Evolutionary conservation across 306 rosid species (phyloP), one percentile per base, ranked within the genome.

Genomic region (apple (Malus domestica)): DNA sequence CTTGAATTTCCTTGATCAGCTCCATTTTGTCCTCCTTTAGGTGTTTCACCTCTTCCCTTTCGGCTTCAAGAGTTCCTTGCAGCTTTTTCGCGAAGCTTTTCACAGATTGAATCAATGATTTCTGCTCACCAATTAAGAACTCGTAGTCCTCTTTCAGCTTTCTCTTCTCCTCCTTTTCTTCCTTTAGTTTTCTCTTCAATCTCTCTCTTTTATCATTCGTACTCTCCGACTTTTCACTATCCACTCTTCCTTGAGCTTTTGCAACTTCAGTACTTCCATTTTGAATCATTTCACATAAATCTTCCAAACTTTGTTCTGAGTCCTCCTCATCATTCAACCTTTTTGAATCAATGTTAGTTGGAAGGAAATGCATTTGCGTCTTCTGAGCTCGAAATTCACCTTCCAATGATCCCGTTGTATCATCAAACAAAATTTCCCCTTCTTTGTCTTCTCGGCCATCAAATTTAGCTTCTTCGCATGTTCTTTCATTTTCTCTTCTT

Each of bases 141-240:
- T 67, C 71, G 22, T n/a, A 40, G 18, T 67, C 71, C 54, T 67
- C 52, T 38, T 66, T 25, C 51, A 66, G 19, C 70, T n/a, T 66
- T 65, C 70, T 65, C 46, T 67, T 38, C 8, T n/a, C 71, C 71
- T 67, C 40, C 57, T 67, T 40, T 67, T 40, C 71, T 67, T 67
- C 55, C 42, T 67, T 40, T 12, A 67, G 33, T 42, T 22, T 67
- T n/a, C 71, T 67, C 71, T 42, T 67, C 16, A 67, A 11, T 67
- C 10, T 67, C 42, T 14, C 22, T 67, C 40, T 35, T 35, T 35
- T 35, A 35, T 35, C 40, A 35, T 35, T 35, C 9, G 40, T 6
- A 35, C 40, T 35, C 40, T 35, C 40, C 40, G 40, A 35, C 40
- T 35, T 35, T 35, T 35, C 40, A 35, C 40, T 35, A 1, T 35